These are phyloP conservation scores for Porcisia deanei DNA, from an alignment of 208 protist species.

Conservation along the genomic window DNA sequence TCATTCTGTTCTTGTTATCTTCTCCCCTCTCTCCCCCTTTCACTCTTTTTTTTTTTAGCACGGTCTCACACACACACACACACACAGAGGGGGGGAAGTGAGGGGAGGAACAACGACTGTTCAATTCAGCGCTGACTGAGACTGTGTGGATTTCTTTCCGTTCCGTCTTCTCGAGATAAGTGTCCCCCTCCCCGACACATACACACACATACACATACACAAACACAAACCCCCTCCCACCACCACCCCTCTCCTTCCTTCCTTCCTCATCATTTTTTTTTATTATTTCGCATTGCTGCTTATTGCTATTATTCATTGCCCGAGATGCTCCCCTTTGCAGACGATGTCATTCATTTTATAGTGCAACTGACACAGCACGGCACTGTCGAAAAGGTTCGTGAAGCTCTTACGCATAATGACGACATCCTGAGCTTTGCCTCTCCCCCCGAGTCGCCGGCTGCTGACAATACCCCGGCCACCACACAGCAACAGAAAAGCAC, in stretches of 20 bases:
- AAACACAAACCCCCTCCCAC: background rate
- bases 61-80: no score
- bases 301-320: background rate
- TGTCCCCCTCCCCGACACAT: no score
- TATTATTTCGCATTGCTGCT: background rate
- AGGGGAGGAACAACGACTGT: no score
- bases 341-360: conserved; percentile 67
- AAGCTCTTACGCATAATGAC: conserved; percentile 39
- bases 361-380: conserved; percentile 51
- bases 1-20: no score
- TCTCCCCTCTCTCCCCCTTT: no score
- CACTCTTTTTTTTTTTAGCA: no score
- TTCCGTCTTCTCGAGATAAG: no score
- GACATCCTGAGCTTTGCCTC: conserved; percentile 31
- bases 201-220: background rate
- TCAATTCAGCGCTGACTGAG: no score
- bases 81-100: no score
- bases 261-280: background rate
- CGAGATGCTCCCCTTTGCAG: conserved; percentile 26
- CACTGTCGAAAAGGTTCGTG: conserved; percentile 51
- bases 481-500: background rate
- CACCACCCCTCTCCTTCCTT: background rate
- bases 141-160: no score
- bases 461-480: background rate
- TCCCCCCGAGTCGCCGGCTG: background rate